Evolutionary conservation across 2,329 filamentous ascomycete species (phyloP), one percentile per base, ranked within the genome.

Genomic region (Parastagonospora avenae): DNA sequence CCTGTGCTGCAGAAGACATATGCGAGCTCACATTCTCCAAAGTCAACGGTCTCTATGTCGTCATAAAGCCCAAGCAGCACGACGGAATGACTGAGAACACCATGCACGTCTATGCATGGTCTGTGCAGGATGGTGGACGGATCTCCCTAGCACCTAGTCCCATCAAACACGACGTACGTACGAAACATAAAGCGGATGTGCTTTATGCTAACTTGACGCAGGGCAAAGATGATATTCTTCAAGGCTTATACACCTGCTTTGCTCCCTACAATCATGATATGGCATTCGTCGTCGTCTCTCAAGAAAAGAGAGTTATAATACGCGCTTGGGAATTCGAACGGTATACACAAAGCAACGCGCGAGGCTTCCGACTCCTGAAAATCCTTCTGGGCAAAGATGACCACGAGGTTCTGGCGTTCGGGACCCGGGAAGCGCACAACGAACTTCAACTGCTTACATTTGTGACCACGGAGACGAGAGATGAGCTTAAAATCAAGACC

Each of bases 171-270:
- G 36, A 46, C 10, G 43, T 46, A 32, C 10, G 19, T 45, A 24
- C 33, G 31, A 8, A 2, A 6, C 15, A 9, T 6, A 4, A 7
- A 16, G 15, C 4, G 11, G 27, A n/a, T 14, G 16, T 31, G 8
- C 29, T 30, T 8, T 10, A 16, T 28, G 4, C 31, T 46, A 39
- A 38, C 33, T n/a, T 10, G 10, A 15, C 6, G 24, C 27, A 47
- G 45, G 45, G 45, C 11, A 15, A 29, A 41, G 45, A 47, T 27
- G 45, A 47, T 19, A 29, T 47, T n/a, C 45, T 47, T 14, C 45
- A 41, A 33, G 45, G 37, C 14, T 33, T 47, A 36, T 47, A 32
- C 19, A 47, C 45, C 11, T 47, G 32, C 8, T 47, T 47, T 12
- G 37, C 45, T 5, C 36, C 36, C 12, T 38, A 40, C 29, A 40